phyloP scores from a whole-genome alignment of 768 basidiomycete genomes.

The Lepiota venenata region DNA sequence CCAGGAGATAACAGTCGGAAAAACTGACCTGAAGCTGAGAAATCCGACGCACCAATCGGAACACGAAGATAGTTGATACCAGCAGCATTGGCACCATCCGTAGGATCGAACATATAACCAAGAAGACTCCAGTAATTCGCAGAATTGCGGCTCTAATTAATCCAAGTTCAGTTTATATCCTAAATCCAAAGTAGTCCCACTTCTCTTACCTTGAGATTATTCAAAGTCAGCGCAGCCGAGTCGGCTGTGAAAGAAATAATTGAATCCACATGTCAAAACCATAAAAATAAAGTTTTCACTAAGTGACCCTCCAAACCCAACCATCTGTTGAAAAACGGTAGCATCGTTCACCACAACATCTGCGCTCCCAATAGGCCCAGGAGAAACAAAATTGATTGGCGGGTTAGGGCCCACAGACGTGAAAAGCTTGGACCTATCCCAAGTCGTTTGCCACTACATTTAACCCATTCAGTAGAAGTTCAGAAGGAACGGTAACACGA shows the following conservation, averaged over 20 bases:
- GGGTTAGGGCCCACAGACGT: slow-evolving; percentile 41
- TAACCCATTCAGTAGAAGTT: neutral
- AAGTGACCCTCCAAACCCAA: slow-evolving; percentile 64
- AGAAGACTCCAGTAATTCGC: slow-evolving; percentile 58
- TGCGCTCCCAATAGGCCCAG: slow-evolving; percentile 53
- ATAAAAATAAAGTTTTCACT: slow-evolving; percentile 35
- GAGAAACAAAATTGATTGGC: slow-evolving; percentile 57
- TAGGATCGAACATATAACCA: slow-evolving; percentile 56
- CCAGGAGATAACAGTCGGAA: slow-evolving; percentile 2
- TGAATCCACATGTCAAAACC: neutral
- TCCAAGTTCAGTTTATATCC: neutral
- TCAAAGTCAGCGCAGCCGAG: slow-evolving; percentile 60
- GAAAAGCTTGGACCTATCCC: slow-evolving; percentile 50
- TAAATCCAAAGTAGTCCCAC: neutral
- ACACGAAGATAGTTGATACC: slow-evolving; percentile 69
- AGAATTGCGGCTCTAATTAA: slow-evolving; percentile 41
- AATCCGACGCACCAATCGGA: slow-evolving; percentile 72
- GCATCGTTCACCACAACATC: slow-evolving; percentile 61
- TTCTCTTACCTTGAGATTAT: slow-evolving; percentile 59
- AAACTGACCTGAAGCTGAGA: slow-evolving; percentile 50
- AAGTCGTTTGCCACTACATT: slow-evolving; percentile 57
- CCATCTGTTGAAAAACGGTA: slow-evolving; percentile 54
- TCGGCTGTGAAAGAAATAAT: slow-evolving; percentile 45
- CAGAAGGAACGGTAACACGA: slow-evolving; percentile 6
- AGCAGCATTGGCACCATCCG: slow-evolving; percentile 58